Evolutionary conservation across 257 asterid genomes (phyloP), one percentile per base, ranked within the genome.

Genomic region (Euphrasia confusa): DNA sequence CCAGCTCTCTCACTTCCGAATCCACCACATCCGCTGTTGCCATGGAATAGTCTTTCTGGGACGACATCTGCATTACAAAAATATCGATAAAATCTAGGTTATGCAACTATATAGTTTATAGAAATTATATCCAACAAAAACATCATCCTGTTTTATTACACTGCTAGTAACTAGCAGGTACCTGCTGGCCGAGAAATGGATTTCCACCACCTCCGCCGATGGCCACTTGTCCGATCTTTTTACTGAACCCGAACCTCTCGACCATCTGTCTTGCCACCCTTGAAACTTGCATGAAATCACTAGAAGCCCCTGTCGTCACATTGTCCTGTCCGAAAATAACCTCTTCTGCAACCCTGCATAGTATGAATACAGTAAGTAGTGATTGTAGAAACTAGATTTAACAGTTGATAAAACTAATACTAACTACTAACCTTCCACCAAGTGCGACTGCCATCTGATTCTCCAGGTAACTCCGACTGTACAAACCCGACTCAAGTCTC

Each of bases 381-480:
- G 33, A 28, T 2, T 28, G 33, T 28, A 28, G 33, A 28, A 28
- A 28, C 33, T 2, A 28, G 33, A 28, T 28, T 28, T 28, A 28
- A 28, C 33, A 28, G 33, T 2, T 28, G 33, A 3, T 28, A 28
- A 28, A 35, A 35, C 40, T 6, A 35, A 35, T 35, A n/a, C n/a
- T n/a, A 35, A 35, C 40, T 7, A 35, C 40, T 35, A 13, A 89
- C 99, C 99, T 89, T 79, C 99, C 97, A 58, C 99, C 99, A 10
- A 93, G 87, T 21, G 99, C 97, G 30, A 89, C 99, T 0, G 99
- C 96, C 99, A 93, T 89, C 78, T 89, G 99, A 80, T 89, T 93
- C 77, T 93, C 99, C 8, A 89, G 76, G 87, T 93, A 89, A 80
- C 95, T 93, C 72, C 96, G 78, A 74, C 99, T 89, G 83, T 93